A percentile compares a stretch with the other conserved stretches of the same genome.
Evolutionary conservation across 345 rosid species (phyloP).

Genomic region (Eutrema yunnanense): DNA sequence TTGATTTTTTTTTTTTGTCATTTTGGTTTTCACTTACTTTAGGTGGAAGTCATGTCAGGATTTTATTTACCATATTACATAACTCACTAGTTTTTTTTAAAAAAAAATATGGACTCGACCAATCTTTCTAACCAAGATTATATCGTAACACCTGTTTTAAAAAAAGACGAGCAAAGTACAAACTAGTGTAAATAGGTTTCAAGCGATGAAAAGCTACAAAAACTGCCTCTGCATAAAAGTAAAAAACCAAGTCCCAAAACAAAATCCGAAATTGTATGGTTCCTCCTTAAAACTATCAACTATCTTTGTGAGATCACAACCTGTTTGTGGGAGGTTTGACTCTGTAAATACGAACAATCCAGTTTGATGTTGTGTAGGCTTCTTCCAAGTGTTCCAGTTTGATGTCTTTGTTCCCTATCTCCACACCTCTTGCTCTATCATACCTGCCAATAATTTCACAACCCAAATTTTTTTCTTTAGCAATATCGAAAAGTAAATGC

Average conservation of each 20-base stretch:
- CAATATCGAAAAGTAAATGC: neutral
- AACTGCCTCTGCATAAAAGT: neutral
- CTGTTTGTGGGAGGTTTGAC: constrained; percentile 95
- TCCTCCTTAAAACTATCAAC: constrained; percentile 14
- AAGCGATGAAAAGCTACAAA: neutral
- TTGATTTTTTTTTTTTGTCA: too few species aligned
- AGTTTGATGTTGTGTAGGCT: constrained; percentile 94
- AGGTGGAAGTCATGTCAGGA: too few species aligned
- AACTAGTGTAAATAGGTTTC: neutral
- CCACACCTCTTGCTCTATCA: constrained; percentile 97
- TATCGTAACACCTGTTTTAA: neutral
- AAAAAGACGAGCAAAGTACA: neutral
- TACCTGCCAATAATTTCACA: constrained; percentile 43
- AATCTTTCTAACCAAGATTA: too few species aligned
- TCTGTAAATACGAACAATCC: constrained; percentile 96
- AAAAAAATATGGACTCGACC: too few species aligned
- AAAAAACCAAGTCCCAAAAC: neutral
- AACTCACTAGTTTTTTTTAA: too few species aligned
- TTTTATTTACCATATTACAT: too few species aligned
- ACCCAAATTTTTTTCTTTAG: neutral
- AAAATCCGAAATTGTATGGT: constrained; percentile 17
- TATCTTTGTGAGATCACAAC: constrained; percentile 47
- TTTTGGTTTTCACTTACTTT: too few species aligned
- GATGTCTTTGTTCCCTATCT: constrained; percentile 91
- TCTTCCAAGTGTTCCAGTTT: constrained; percentile 93